Base-by-base conservation (phyloP, 2,329 filamentous ascomycete genomes). In the Peltaster fructicola region DNA sequence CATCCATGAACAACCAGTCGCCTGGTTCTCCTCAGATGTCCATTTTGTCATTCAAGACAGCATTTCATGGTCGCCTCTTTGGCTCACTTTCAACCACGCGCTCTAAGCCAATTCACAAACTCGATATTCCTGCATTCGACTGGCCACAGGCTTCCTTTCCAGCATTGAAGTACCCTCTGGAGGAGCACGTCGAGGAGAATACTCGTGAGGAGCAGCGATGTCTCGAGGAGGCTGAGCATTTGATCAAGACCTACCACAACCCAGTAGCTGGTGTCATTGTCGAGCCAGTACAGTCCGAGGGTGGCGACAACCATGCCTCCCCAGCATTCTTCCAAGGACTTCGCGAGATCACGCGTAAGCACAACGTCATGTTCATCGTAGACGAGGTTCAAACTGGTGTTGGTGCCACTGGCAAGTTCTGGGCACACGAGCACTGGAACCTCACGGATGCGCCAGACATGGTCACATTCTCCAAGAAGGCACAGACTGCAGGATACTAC, bases 351-450 rank as follows among this genome's bases (percentile, higher is more conserved):
- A 91, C 82, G 18, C 66, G 68, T 48, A 73, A 72, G 52, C 68
- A 81, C 57, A 64, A 72, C 39, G 67, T 91, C 15, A 69, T 90
- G 30, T 61, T 92, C 51, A 92, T 92, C 46, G 82, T 90, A 35
- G 82, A 92, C 50, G 82, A 92, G 57, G 82, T 92, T 7, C 82
- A 92, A 58, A 92, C 82, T 5, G 84, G 82, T 48, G 74, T 92
- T 14, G 84, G 84, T 41, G 81, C 84, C 18, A 92, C 82, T 0
- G 82, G 82, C 41, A 82, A 79, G 52, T 91, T 92, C 70, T 92
- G 82, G 82, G 82, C 84, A 6, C 84, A 92, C 59, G 81, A 92
- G 44, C 84, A 92, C 70, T 92, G 82, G 82, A 65, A 77, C 51
- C 65, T 92, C 20, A 47, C 63, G 24, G 58, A 70, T 17, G 78